A percentile compares a stretch with the other conserved stretches of the same genome.
These are phyloP conservation scores for Brassica nigra DNA, from an alignment of 345 rosid genomes.

Conservation along the genomic window DNA sequence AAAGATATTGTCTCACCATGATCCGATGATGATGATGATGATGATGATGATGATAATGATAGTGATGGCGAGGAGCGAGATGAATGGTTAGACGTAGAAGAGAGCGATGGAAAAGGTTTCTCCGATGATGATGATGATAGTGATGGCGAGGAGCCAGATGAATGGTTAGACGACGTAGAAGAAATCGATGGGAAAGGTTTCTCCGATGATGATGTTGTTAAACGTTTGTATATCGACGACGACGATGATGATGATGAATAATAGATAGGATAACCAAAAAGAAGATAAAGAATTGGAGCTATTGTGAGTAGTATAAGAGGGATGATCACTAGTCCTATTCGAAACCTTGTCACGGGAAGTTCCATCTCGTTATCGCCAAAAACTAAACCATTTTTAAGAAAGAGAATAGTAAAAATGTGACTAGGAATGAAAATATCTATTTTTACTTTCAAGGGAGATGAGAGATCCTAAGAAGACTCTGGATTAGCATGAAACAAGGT, in stretches of 20 bases:
- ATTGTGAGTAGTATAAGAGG: slow-evolving; percentile 29
- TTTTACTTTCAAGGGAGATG: slow-evolving; percentile 19
- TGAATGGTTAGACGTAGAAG: too few species aligned
- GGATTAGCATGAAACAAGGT: slow-evolving; percentile 28
- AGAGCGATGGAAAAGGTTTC: too few species aligned
- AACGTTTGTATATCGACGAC: neutral
- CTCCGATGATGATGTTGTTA: neutral
- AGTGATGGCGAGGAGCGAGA: too few species aligned
- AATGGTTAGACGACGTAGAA: slow-evolving; percentile 7
- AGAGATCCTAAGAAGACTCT: slow-evolving; percentile 28
- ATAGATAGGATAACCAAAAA: slow-evolving; percentile 22
- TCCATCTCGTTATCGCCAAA: slow-evolving; percentile 17
- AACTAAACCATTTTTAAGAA: neutral
- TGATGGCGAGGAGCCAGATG: neutral
- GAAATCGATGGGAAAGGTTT: neutral
- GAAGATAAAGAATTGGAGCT: slow-evolving; percentile 33
- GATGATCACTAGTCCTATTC: slow-evolving; percentile 26
- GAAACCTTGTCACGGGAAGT: slow-evolving; percentile 15
- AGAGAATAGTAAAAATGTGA: neutral
- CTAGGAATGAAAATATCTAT: neutral
- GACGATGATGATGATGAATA: slow-evolving; percentile 13
- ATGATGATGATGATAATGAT: too few species aligned
- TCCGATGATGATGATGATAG: slow-evolving; percentile 2
- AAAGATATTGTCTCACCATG: neutral
- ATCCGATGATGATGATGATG: slow-evolving; percentile 2